Evolutionary conservation across 345 rosid genomes (phyloP).

Genomic region (Eucalyptus erythrocorys): DNA sequence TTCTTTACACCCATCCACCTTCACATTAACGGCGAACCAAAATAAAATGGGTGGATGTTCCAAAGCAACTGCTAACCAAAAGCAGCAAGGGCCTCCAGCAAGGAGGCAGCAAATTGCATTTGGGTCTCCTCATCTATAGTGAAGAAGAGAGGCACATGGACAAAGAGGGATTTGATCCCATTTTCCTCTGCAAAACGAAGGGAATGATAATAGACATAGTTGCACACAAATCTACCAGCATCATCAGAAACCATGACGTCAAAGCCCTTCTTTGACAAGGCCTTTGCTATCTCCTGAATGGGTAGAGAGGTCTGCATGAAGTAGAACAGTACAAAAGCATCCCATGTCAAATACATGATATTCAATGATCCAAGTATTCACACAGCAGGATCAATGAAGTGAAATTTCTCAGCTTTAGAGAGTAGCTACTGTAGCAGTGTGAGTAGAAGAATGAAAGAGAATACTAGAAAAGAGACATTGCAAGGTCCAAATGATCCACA

Average conservation of each 20-base stretch:
- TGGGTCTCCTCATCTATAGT: constrained; percentile 86
- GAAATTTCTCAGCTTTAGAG: neutral
- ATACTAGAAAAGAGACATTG: neutral
- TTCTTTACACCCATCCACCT: neutral
- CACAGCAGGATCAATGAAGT: neutral
- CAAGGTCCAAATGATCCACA: neutral
- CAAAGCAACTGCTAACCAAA: constrained; percentile 4
- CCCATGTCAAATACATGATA: neutral
- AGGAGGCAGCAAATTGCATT: constrained; percentile 79
- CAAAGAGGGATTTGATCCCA: constrained; percentile 67
- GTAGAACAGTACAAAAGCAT: neutral
- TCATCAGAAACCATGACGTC: constrained; percentile 78
- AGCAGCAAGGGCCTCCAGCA: constrained; percentile 86
- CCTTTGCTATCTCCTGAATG: neutral
- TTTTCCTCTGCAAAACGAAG: constrained; percentile 84
- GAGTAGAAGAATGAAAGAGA: neutral
- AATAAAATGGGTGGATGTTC: neutral
- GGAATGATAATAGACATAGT: constrained; percentile 92
- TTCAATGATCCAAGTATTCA: neutral
- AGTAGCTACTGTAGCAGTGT: neutral
- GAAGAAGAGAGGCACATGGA: constrained; percentile 90
- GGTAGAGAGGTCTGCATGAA: constrained; percentile 8
- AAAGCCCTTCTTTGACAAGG: constrained; percentile 27
- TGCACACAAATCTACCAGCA: constrained; percentile 98
- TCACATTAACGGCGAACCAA: neutral